Percentiles rank a stretch among this genome's conserved stretches.
Conservation (phyloP, 139 green algal species). For the Coelastrella sp. region DNA sequence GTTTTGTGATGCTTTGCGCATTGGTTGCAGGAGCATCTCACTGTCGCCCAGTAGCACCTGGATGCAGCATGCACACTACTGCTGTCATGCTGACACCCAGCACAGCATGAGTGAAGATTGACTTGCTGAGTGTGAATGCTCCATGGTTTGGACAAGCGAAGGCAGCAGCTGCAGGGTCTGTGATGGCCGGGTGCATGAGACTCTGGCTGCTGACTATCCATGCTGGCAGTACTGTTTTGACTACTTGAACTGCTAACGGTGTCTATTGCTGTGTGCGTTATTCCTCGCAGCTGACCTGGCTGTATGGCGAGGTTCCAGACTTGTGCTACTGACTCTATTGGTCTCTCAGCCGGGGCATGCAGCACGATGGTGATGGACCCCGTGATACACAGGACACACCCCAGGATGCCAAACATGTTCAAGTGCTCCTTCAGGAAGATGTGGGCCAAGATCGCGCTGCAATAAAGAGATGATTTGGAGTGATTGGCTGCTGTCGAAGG, state of each 20-base stretch:
- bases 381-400: conserved; percentile 93
- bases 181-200: too few species aligned
- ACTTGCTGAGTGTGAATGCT: too few species aligned
- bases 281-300: conserved; percentile 76
- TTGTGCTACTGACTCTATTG: conserved; percentile 82
- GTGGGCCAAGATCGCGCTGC: conserved; percentile 94
- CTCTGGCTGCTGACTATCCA: not conserved
- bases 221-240: not conserved
- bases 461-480: not conserved
- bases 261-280: too few species aligned
- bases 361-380: conserved; percentile 92
- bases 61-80: too few species aligned
- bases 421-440: conserved; percentile 91
- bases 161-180: too few species aligned
- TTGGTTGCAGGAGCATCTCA: too few species aligned
- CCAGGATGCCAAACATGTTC: conserved; percentile 94
- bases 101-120: too few species aligned
- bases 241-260: not conserved
- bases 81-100: too few species aligned
- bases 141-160: too few species aligned
- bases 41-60: too few species aligned
- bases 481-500: too few species aligned
- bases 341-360: conserved; percentile 89
- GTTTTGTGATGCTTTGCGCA: too few species aligned
- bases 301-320: conserved; percentile 89